These are phyloP conservation scores for Tulasnella sp. DNA, from an alignment of 768 basidiomycete species.

Conservation along the genomic window DNA sequence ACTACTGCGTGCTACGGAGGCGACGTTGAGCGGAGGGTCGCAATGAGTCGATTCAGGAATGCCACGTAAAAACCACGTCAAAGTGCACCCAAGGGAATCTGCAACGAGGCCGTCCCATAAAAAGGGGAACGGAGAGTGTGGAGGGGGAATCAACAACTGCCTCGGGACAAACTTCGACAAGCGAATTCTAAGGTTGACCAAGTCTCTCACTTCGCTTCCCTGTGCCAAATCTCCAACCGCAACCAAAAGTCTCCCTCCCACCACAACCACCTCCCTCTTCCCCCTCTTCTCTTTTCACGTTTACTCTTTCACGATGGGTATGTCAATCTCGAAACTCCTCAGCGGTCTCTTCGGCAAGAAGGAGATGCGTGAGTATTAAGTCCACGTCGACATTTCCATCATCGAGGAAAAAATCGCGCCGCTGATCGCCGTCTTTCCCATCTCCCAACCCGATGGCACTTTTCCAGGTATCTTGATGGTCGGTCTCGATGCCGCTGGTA, in stretches of 20 bases:
- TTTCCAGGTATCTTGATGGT: constrained; percentile 95
- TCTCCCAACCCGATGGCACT: constrained; percentile 23
- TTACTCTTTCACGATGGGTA: constrained; percentile 32
- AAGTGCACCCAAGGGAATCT: not conserved
- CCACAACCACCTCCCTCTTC: constrained; percentile 2
- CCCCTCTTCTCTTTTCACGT: not conserved
- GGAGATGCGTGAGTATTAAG: constrained; percentile 85
- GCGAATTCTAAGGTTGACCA: constrained; percentile 5
- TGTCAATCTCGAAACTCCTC: constrained; percentile 46
- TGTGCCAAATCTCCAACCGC: not conserved
- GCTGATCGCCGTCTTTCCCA: not conserved
- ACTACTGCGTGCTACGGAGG: not conserved
- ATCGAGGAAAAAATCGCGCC: not conserved
- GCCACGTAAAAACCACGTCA: not conserved
- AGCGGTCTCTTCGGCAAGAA: constrained; percentile 91
- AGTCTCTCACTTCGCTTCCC: not conserved
- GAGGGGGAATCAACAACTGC: not conserved
- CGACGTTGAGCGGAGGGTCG: not conserved
- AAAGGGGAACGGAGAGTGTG: not conserved
- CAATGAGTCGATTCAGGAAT: not conserved
- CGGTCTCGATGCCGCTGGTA: constrained; percentile 98
- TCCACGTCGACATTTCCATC: not conserved
- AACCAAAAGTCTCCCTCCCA: not conserved
- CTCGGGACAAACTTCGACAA: not conserved
- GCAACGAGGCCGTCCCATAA: not conserved